Evolutionary conservation across 345 rosid species (phyloP), one percentile per base, ranked within the genome.

Genomic region (Theobroma cacao): DNA sequence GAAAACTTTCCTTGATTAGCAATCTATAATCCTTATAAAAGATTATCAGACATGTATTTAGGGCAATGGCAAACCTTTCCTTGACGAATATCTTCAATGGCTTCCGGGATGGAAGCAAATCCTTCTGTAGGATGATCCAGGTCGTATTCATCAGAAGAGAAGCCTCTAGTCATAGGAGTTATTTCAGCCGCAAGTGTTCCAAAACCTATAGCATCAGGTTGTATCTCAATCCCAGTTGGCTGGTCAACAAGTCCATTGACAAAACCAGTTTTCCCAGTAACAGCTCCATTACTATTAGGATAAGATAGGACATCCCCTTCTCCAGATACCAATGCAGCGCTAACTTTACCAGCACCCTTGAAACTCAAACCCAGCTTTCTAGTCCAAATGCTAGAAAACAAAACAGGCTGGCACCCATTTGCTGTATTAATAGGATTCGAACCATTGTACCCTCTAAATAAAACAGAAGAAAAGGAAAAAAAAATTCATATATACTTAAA

Each of bases 31-130:
- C 56, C 76, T 77, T 70, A 30, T 12, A 74, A 56, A 1, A 28
- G 33, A 69, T 72, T 65, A 84, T 58, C 63, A 20, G 67, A 84
- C 55, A 43, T 33, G 22, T 64, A 47, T 55, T 56, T 2, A 68
- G 30, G 73, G 26, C 13, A 24, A 47, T 15, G 8, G 34, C 86
- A 70, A 82, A 90, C 95, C 90, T 94, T 94, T 18, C 98, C 95
- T 28, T 82, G 91, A 67, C 89, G 85, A 83, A 91, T 85, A 80
- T 94, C 94, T 76, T 91, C 94, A 55, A 92, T 82, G 63, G 98
- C 97, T 83, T 94, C 93, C 0, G 86, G 81, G 48, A 94, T 83
- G 52, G 97, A 88, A 69, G 90, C 80, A 85, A 91, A 91, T 43
- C 94, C 96, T 33, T 83, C 82, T 0, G 91, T 87, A 34, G 93